A percentile compares a stretch with the other conserved stretches of the same genome.
Conservation (phyloP, 441 rosid species). For the Gossypium laxum region DNA sequence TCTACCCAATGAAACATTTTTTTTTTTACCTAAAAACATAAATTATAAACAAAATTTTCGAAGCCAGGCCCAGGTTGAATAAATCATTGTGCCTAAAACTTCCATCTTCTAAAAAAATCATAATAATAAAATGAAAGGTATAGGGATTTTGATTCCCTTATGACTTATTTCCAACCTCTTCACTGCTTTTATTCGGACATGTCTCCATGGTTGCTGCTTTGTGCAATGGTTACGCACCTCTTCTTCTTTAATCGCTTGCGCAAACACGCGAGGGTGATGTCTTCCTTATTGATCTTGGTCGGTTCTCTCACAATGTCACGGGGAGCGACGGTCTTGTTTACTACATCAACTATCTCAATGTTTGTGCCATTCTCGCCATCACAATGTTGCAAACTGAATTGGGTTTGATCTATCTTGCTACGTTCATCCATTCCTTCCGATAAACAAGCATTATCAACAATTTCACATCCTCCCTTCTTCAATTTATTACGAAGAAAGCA, state of each 20-base stretch:
- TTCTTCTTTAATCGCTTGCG: conserved; percentile 7
- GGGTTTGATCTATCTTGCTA: background rate
- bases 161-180: background rate
- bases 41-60: background rate
- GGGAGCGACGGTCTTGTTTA: background rate
- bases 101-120: background rate
- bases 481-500: conserved; percentile 18
- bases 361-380: background rate
- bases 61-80: background rate
- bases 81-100: background rate
- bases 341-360: conserved; percentile 11
- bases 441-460: background rate
- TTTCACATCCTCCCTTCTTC: conserved; percentile 20
- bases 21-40: background rate
- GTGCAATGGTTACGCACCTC: background rate
- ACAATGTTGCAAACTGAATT: background rate
- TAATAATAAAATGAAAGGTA: background rate
- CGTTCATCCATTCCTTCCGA: conserved; percentile 9
- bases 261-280: conserved; percentile 17
- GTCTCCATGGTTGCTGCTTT: background rate
- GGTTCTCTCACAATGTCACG: conserved; percentile 2
- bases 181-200: background rate
- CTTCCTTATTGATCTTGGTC: background rate
- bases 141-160: background rate
- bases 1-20: background rate